phyloP scores from a whole-genome alignment of 2,329 filamentous ascomycete genomes.

The Colletotrichum sp. region DNA sequence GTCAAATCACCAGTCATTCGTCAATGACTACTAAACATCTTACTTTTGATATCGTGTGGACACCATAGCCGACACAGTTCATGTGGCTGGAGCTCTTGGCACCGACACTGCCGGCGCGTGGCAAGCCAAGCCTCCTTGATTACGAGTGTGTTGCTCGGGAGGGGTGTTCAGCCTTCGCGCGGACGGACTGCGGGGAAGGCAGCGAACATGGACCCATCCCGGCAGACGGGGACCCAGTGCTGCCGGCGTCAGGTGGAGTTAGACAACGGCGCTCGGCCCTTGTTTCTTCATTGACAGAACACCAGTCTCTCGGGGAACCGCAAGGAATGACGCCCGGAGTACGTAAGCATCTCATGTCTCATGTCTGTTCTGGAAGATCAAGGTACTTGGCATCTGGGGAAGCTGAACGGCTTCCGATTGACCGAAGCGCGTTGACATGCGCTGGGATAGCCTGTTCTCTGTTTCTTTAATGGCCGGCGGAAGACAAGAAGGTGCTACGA shows the following conservation, averaged over 20 bases:
- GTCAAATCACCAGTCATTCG: background rate
- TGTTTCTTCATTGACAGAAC: background rate
- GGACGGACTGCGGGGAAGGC: conserved; percentile 9
- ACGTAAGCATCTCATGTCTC: background rate
- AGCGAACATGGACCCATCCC: background rate
- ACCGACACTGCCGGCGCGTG: background rate
- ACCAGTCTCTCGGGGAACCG: background rate
- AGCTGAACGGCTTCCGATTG: background rate
- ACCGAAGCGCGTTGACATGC: background rate
- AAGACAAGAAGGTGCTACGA: background rate
- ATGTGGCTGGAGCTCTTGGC: background rate
- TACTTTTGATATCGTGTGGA: background rate
- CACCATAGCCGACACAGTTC: background rate
- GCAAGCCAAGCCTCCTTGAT: background rate
- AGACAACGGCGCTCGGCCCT: conserved; percentile 1
- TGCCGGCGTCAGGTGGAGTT: conserved; percentile 4
- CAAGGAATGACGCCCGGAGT: background rate
- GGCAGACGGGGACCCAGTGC: background rate
- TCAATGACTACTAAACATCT: background rate
- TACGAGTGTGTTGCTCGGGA: background rate
- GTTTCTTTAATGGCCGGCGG: background rate
- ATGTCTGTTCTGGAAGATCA: background rate
- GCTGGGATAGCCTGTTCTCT: background rate
- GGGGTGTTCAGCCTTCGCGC: background rate
- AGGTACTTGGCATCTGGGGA: background rate